Base-by-base conservation (phyloP, 352 stramenopile genomes). In the Thalassiosira gravida region DNA sequence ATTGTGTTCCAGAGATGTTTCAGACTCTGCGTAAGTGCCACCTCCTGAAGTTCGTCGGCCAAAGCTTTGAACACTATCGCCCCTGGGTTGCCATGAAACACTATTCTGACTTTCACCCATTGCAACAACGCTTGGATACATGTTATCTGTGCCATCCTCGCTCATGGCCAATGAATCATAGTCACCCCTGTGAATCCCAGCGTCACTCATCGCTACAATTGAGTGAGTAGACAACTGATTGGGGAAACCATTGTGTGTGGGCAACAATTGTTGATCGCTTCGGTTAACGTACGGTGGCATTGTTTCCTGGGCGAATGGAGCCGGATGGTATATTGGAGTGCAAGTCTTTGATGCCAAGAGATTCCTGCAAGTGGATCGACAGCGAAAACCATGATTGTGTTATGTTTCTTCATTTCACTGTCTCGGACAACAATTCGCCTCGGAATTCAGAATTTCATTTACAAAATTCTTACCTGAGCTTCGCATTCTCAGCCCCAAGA, bases 161-260 rank as follows among this genome's bases (percentile, higher is more conserved):
- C 85, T 91, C 14, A 73, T 67, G 71, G 77, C 63, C 8, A 74
- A 90, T 37, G 85, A 84, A 42, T 91, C 77, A 55, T 88, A 68
- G 25, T 89, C 82, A 59, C 32, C 77, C 37, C 83, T 59, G 69
- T 89, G 85, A 69, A 88, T 67, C 20, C 88, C 88, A 57, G 84
- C 82, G 81, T 93, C 88, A 86, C 88, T 93, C 88, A 91, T 92
- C 20, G 88, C 77, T 37, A 85, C 82, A 69, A 82, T 70, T 8
- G 70, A 55, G 16, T 71, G 70, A 61, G 65, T 49, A 25, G 53
- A 62, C 14, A 70, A 70, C 25, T 70, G 61, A 58, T 66, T 50
- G 37, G 56, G 57, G 18, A 64, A 58, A 63, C 35, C 53, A 69
- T 69, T 76, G 20, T 69, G 68, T 37, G 59, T 32, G 42, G 74